Evolutionary conservation across 2,329 filamentous ascomycete genomes (phyloP), one percentile per base, ranked within the genome.

Genomic region (Fusarium sacchari): DNA sequence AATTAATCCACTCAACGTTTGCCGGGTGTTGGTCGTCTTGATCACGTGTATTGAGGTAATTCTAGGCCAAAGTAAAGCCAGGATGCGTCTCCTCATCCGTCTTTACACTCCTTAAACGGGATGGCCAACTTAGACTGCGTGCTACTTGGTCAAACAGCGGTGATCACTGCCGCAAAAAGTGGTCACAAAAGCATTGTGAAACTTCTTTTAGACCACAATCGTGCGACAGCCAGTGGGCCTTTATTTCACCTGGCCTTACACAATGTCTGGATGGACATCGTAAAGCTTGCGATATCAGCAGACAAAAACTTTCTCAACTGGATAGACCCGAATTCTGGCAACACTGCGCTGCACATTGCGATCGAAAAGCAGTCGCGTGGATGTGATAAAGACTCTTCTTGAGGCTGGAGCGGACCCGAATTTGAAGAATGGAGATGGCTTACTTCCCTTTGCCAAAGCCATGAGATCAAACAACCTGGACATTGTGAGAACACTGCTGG

Each of bases 251-350:
- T 44, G 24, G 11, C 42, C 5, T 11, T 44, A 20, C 17, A 44
- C 5, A n/a, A 44, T 26, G 24, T 0, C 6, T 44, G 42, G 24
- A 44, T 26, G 0, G 8, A 6, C 5, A 9, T 44, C 11, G 1
- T 44, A 20, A 20, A 26, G 7, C 7, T 20, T 44, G 7, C 42
- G 24, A 44, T 44, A 20, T 44, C 24, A 20, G 42, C 42, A 9
- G 17, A 44, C 11, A 20, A 44, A 9, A 20, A 0, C 2, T 5
- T 44, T 26, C 42, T 44, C 24, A 26, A 20, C 17, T 44, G 24
- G 17, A 5, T 26, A 9, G 42, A 26, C 12, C 42, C 24, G 7
- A 26, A 1, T 26, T 44, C 24, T 44, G 24, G 11, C 3, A 9
- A 6, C 11, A 44, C 24, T 26, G 42, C 42, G 3, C 9, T 44